Percentiles rank a stretch among this genome's conserved stretches.
These are phyloP conservation scores for Porphyra umbilicalis DNA, from an alignment of 31 red algal genomes.

Conservation along the genomic window DNA sequence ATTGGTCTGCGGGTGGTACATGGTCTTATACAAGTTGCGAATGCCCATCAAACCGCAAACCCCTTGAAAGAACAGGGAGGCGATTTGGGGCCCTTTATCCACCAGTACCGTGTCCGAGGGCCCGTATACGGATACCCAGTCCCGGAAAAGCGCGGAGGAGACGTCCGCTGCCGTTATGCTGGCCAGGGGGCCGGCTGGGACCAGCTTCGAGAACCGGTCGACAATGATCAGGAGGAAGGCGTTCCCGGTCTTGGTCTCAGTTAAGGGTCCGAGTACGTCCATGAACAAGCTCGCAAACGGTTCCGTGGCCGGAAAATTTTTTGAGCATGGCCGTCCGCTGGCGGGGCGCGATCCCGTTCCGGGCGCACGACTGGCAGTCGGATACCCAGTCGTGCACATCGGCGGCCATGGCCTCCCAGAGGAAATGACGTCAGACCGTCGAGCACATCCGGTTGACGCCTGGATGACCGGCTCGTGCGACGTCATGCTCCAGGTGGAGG, in stretches of 20 bases:
- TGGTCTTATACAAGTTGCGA: slow-evolving; percentile 10
- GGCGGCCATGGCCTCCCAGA: too few species aligned
- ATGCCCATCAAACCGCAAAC: slow-evolving; percentile 10
- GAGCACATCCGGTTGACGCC: background rate
- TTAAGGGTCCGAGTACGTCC: slow-evolving; percentile 12
- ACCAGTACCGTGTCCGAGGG: slow-evolving; percentile 2
- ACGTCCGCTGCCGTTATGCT: background rate
- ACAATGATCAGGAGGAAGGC: slow-evolving; percentile 14
- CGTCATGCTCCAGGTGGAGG: background rate
- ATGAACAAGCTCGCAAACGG: slow-evolving; percentile 16
- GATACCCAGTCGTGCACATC: too few species aligned
- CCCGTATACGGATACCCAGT: slow-evolving; percentile 14
- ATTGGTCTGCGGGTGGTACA: slow-evolving; percentile 33
- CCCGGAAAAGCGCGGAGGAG: background rate
- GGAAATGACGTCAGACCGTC: too few species aligned
- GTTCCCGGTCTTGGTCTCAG: slow-evolving; percentile 11
- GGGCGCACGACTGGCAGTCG: too few species aligned
- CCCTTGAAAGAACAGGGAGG: slow-evolving; percentile 12
- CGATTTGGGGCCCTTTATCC: slow-evolving; percentile 18
- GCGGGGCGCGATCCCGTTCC: too few species aligned
- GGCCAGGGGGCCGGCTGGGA: background rate
- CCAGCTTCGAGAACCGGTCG: slow-evolving; percentile 17
- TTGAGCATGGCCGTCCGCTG: too few species aligned
- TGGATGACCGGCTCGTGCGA: background rate
- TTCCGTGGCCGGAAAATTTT: slow-evolving; percentile 1